Evolutionary conservation across 306 rosid genomes (phyloP).

Genomic region (Acacia confusa): DNA sequence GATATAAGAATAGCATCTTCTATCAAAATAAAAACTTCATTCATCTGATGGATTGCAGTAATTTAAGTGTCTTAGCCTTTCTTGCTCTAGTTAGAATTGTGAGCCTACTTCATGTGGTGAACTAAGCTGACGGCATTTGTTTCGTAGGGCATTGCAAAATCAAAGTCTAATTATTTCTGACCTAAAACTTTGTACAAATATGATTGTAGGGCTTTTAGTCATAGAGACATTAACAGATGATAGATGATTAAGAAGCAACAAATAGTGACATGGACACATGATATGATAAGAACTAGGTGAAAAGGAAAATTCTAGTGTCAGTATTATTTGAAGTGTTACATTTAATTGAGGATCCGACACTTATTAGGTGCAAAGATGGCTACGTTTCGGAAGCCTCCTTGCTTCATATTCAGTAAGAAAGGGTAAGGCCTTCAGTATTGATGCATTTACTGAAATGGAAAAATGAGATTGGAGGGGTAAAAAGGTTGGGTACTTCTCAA

Average conservation of each 20-base stretch:
- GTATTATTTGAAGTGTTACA: neutral
- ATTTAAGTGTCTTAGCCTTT: neutral
- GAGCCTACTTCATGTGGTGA: neutral
- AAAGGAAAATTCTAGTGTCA: neutral
- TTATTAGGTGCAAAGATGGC: no score
- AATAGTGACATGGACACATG: neutral
- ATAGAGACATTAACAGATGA: neutral
- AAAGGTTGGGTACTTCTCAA: neutral
- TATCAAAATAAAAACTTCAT: neutral
- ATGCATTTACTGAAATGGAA: constrained; percentile 1
- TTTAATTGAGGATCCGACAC: neutral
- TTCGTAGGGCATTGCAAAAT: neutral
- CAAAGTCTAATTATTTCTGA: neutral
- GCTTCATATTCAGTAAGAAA: neutral
- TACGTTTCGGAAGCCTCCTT: neutral
- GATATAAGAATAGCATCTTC: neutral
- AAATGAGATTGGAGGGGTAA: neutral
- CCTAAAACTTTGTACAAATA: neutral
- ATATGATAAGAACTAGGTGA: neutral
- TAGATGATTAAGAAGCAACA: neutral
- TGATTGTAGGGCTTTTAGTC: neutral
- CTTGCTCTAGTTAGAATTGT: neutral
- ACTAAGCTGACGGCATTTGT: neutral
- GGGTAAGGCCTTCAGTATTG: constrained; percentile 2
- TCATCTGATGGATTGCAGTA: neutral